Evolutionary conservation across 345 rosid genomes (phyloP), one percentile per base, ranked within the genome.

Genomic region (Carallia brachiata): DNA sequence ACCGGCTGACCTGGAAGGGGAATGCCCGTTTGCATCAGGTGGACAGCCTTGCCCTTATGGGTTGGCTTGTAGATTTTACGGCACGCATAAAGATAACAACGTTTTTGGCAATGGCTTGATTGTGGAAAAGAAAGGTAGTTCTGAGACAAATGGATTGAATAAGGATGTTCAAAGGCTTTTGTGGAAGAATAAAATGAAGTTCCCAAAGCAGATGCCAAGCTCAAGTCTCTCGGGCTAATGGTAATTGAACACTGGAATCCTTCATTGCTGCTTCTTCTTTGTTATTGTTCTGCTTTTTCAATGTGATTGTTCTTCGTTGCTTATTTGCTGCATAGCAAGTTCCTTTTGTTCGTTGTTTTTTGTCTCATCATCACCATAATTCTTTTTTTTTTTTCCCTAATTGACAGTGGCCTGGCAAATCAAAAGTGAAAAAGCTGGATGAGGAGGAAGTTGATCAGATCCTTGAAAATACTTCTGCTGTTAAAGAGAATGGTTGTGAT

Each of bases 1-100:
- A 84, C 92, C 90, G 6, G 92, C 75, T 61, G 97, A 95, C 81
- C 75, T 94, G 66, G 99, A 90, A 60, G 99, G 97, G 40, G 85
- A 86, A 39, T 94, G 99, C 66, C 97, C 99, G 0, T 94, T 94
- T 72, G 7, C 74, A 73, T 79, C 76, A 16, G 75, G 80, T 31
- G 85, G 75, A 47, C 85, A 75, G 60, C 80, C 75, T 2, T 94
- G 97, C 56, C 86, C 90, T 47, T 94, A 80, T 71, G 98, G 98
- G 52, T 75, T 94, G 72, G 76, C 95, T 1, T 94, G 98, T 70
- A 86, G 98, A 79, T 94, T 90, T 80, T 80, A 70, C 4, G 87
- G 92, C 32, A 79, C 88, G 1, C 98, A 91, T 77, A 83, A 61
- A 74, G 84, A 75, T 44, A 39, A 60, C 67, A 72, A 58, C 48